Conservation (phyloP, 2,329 filamentous ascomycete species). For the Mollisia scopiformis region DNA sequence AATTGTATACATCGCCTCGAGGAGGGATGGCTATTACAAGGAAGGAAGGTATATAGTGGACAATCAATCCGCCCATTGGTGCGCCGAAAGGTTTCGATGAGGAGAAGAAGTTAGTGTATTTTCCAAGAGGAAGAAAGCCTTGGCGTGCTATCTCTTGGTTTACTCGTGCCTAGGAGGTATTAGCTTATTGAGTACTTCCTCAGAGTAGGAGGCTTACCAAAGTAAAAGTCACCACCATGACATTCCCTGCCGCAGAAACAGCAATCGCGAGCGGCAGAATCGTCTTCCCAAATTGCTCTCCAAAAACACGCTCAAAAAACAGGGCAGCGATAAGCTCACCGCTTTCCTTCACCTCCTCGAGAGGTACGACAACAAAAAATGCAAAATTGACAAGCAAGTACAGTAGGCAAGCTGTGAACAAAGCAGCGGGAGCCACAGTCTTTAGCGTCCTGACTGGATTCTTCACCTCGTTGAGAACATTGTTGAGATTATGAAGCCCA, state of each 20-base stretch:
- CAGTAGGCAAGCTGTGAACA: constrained; percentile 53
- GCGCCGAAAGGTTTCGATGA: constrained; percentile 28
- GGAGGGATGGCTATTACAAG: constrained; percentile 56
- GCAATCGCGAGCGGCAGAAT: constrained; percentile 50
- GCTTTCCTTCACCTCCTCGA: constrained; percentile 56
- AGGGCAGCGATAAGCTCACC: constrained; percentile 58
- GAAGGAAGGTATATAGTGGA: constrained; percentile 65
- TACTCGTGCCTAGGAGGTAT: constrained; percentile 44
- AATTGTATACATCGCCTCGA: constrained; percentile 40
- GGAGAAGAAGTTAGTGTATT: constrained; percentile 35
- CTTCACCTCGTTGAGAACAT: constrained; percentile 59
- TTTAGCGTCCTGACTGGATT: constrained; percentile 60
- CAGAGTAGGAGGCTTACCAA: constrained; percentile 51
- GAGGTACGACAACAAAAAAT: constrained; percentile 62
- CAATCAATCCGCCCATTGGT: constrained; percentile 45
- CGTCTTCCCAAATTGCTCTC: constrained; percentile 42
- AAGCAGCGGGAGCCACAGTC: constrained; percentile 56
- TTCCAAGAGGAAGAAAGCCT: constrained; percentile 47
- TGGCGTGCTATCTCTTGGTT: constrained; percentile 52
- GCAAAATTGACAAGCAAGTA: constrained; percentile 63
- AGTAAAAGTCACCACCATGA: constrained; percentile 52
- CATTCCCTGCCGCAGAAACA: constrained; percentile 50
- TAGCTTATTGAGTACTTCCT: constrained; percentile 15
- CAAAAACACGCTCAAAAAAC: constrained; percentile 60
- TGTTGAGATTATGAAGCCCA: constrained; percentile 57